Percentiles rank a stretch among this genome's conserved stretches.
These are phyloP conservation scores for Debaryomycetaceae sp. DNA, from an alignment of 1,139 yeast species.

Conservation along the genomic window DNA sequence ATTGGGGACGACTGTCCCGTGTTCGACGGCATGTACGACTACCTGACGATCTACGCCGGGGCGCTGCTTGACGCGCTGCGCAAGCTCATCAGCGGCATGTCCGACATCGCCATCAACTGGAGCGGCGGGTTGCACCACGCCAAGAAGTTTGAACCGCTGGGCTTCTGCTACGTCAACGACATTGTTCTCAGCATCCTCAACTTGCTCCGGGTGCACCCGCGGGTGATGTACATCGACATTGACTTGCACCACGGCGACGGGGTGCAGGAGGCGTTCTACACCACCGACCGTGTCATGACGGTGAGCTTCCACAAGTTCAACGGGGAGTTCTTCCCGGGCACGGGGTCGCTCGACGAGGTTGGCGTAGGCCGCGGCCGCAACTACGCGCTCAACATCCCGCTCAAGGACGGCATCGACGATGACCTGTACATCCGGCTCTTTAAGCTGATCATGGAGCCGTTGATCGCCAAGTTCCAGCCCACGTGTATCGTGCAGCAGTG, in stretches of 20 bases:
- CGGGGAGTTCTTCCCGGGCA: constrained; percentile 96
- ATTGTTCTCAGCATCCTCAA: constrained; percentile 86
- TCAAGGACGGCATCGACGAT: constrained; percentile 94
- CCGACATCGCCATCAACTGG: constrained; percentile 96
- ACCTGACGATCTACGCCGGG: constrained; percentile 82
- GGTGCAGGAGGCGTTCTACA: constrained; percentile 94
- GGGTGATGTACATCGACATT: constrained; percentile 90
- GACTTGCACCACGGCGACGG: constrained; percentile 99
- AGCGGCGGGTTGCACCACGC: constrained; percentile 98
- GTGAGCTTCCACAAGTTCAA: constrained; percentile 91
- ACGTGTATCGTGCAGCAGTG: constrained; percentile 93
- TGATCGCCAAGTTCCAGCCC: constrained; percentile 79
- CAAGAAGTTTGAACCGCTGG: constrained; percentile 88
- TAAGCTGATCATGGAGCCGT: constrained; percentile 83
- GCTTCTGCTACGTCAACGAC: constrained; percentile 93
- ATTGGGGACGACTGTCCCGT: constrained; percentile 98
- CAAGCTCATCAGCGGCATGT: constrained; percentile 74
- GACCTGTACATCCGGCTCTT: constrained; percentile 75
- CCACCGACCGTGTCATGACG: constrained; percentile 94
- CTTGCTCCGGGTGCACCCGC: constrained; percentile 77
- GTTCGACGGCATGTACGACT: constrained; percentile 90
- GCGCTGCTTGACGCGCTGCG: constrained; percentile 92
- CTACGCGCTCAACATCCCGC: constrained; percentile 87
- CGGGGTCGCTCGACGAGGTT: constrained; percentile 82
- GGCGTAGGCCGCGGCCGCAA: constrained; percentile 88